These are phyloP conservation scores for Pulveroboletus sp. DNA, from an alignment of 768 basidiomycete species.

Conservation along the genomic window DNA sequence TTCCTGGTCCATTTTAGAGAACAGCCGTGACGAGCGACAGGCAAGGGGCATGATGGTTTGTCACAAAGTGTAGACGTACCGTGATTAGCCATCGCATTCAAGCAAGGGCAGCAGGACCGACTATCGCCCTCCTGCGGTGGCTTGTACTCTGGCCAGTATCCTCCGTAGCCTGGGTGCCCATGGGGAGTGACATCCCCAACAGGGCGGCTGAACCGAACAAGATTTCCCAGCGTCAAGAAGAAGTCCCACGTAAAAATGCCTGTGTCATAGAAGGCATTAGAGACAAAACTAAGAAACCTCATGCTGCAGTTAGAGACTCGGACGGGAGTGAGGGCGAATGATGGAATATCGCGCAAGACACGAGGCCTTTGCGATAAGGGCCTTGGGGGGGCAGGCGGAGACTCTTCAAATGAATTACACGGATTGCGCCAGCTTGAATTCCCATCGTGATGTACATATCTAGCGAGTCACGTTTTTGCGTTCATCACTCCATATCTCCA, in stretches of 20 bases:
- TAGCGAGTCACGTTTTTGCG: no score
- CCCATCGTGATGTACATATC: no score
- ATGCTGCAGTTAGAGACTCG: background rate
- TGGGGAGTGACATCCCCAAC: slow-evolving; percentile 51
- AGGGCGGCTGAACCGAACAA: slow-evolving; percentile 26
- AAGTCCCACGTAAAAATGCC: slow-evolving; percentile 10
- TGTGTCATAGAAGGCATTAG: background rate
- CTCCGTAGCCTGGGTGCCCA: slow-evolving; percentile 52
- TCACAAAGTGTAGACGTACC: slow-evolving; percentile 53
- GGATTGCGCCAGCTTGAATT: no score
- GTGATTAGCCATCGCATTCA: slow-evolving; percentile 82
- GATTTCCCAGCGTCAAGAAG: slow-evolving; percentile 13
- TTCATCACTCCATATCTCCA: no score
- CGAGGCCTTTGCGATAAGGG: no score
- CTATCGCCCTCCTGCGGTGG: slow-evolving; percentile 62
- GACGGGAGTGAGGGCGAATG: no score
- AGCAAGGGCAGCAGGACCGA: slow-evolving; percentile 64
- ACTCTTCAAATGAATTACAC: no score
- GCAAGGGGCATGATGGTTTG: slow-evolving; percentile 12
- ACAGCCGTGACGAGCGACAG: background rate
- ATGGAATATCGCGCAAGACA: no score
- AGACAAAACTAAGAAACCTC: slow-evolving; percentile 4
- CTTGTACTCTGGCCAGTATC: slow-evolving; percentile 67
- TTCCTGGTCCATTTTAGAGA: slow-evolving; percentile 19
- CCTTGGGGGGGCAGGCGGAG: no score